Base-by-base conservation (phyloP, 305 asterid species). In the Solanum aculeatissimum region DNA sequence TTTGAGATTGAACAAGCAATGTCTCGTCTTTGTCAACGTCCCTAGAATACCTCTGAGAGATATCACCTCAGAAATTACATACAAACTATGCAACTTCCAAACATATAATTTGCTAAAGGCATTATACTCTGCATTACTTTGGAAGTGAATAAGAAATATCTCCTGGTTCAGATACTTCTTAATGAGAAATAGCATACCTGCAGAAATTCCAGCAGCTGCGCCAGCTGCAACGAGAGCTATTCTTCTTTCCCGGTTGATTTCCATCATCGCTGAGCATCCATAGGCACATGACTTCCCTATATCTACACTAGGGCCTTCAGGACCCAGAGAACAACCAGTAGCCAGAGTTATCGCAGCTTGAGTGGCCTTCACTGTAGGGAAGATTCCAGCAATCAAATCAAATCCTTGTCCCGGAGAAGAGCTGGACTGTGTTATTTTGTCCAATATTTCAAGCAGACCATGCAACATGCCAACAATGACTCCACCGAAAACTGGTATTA, bases 151-250 rank as follows among this genome's bases (percentile, higher is more conserved):
- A 6, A 11, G 47, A 16, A 77, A 51, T 27, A 53, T 29, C 62
- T 29, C 66, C 29, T 29, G 29, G 19, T 51, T 29, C 66, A 53
- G 49, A 53, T 78, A 78, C 66, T 29, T 75, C 25, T 9, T 53
- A 78, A 51, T 19, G 25, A 32, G 58, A 85, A 65, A 42, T 25
- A 55, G 71, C 88, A 86, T 85, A 97, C 99, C 99, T 90, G 99
- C 92, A 84, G 99, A 92, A 83, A 97, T 97, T 86, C 99, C 99
- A 89, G 99, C 98, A 86, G 99, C 99, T 27, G 99, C 99, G 60
- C 99, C 99, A 83, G 99, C 98, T 83, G 99, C 99, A 86, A 94
- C 91, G 78, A 97, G 98, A 84, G 98, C 99, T 85, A 97, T 94
- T 89, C 91, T 92, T 88, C 98, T 90, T 91, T 97, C 99, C 86